These are phyloP conservation scores for Boletus sp. DNA, from an alignment of 768 basidiomycete genomes.

Conservation along the genomic window DNA sequence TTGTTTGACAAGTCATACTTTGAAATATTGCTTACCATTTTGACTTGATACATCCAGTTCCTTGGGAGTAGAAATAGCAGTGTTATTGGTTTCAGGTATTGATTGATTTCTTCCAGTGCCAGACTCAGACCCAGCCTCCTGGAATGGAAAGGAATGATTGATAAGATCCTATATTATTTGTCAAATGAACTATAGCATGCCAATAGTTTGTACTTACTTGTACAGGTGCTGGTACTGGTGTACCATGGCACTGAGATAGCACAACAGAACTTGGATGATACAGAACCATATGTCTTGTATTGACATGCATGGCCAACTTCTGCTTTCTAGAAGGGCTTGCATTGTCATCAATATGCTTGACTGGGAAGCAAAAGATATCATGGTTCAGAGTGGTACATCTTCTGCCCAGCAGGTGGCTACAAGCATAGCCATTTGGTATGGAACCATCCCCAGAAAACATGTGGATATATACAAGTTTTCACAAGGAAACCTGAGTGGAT, in stretches of 20 bases:
- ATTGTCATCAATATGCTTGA: not conserved
- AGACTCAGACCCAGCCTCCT: not conserved
- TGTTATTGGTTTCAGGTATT: not conserved
- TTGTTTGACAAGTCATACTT: not conserved
- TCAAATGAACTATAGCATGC: not conserved
- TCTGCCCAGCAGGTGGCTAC: not conserved
- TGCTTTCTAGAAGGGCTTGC: not conserved
- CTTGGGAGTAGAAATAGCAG: not conserved
- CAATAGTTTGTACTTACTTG: conserved; percentile 9
- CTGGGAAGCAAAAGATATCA: not conserved
- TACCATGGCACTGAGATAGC: not conserved
- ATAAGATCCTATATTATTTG: not conserved
- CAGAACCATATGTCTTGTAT: conserved; percentile 15
- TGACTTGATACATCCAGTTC: not conserved
- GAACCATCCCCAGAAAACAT: conserved; percentile 2
- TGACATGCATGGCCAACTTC: conserved; percentile 14
- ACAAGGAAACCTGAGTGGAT: not conserved
- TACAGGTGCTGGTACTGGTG: not conserved
- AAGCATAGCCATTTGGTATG: not conserved
- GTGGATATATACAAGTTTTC: not conserved
- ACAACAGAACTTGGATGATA: not conserved
- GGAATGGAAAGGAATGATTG: not conserved
- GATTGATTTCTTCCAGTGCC: accelerated
- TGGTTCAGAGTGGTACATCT: not conserved
- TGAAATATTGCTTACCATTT: not conserved